Conservation (phyloP, 1,284 basidiomycete species). For the Macrocystidia cucumis region DNA sequence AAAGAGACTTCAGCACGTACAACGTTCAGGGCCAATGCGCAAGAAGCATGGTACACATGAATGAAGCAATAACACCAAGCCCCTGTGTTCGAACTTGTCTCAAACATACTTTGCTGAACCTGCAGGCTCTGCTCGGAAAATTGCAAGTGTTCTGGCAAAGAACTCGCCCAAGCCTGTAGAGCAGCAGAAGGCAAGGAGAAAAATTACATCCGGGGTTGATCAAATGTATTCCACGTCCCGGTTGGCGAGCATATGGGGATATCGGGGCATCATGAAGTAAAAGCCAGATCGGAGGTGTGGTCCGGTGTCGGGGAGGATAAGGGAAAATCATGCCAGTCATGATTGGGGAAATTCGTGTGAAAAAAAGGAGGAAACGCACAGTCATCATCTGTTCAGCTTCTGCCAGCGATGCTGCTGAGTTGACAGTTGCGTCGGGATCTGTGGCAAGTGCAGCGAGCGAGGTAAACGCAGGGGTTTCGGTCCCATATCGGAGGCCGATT, state of each 20-base stretch:
- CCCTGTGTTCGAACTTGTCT: slow-evolving; percentile 65
- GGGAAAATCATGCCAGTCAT: too few relatives aligned
- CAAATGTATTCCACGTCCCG: too few relatives aligned
- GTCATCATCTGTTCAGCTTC: slow-evolving; percentile 33
- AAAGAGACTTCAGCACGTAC: slow-evolving; percentile 4
- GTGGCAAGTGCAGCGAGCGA: slow-evolving; percentile 4
- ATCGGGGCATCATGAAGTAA: too few relatives aligned
- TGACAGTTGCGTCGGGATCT: slow-evolving; percentile 12
- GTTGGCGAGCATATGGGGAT: too few relatives aligned
- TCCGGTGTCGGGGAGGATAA: too few relatives aligned
- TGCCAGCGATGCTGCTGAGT: slow-evolving; percentile 18
- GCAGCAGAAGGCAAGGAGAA: background rate
- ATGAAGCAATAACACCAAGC: slow-evolving; percentile 74
- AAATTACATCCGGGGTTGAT: slow-evolving; percentile 32
- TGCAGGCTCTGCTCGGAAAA: slow-evolving; percentile 60
- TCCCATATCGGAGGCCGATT: too few relatives aligned
- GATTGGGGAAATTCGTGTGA: too few relatives aligned
- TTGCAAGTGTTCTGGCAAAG: slow-evolving; percentile 57
- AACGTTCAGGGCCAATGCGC: slow-evolving; percentile 49
- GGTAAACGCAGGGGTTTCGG: too few relatives aligned
- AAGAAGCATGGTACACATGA: slow-evolving; percentile 62
- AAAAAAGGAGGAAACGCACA: too few relatives aligned
- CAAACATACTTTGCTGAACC: slow-evolving; percentile 68
- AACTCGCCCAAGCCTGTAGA: slow-evolving; percentile 51
- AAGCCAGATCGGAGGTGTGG: too few relatives aligned